Base-by-base conservation (phyloP, 139 green algal genomes). In the Chlorella sp. region DNA sequence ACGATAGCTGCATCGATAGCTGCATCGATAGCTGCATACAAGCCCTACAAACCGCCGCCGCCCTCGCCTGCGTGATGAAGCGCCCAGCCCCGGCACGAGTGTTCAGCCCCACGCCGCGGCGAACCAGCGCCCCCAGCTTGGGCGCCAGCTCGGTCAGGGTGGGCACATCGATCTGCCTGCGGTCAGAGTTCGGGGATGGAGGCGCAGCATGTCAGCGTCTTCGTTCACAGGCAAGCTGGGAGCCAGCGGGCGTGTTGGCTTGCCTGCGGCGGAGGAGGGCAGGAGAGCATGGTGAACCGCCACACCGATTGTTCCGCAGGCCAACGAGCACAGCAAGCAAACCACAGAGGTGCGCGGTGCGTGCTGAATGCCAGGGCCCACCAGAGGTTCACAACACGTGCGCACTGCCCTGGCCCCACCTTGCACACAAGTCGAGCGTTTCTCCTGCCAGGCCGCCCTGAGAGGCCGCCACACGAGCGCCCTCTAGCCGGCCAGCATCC, bases 21-120 rank as follows among this genome's bases (percentile, higher is more conserved):
- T n/a, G n/a, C n/a, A n/a, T n/a, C n/a, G n/a, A n/a, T n/a, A n/a
- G n/a, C n/a, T n/a, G n/a, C n/a, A n/a, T n/a, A n/a, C n/a, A n/a
- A n/a, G n/a, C n/a, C n/a, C n/a, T n/a, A n/a, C n/a, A n/a, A n/a
- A n/a, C n/a, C n/a, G n/a, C n/a, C n/a, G n/a, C 9, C 44, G 44
- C 13, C 51, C 51, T 60, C 21, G 51, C 80, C 56, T 82, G 44
- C 11, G 78, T 78, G 44, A 97, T 91, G 82, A 98, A 98, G 44
- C 91, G 88, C 0, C 93, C 96, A 4, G 94, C 88, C 60, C 95
- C 96, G 2, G 89, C 94, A 74, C 94, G 88, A 18, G 94, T 96
- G 86, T 93, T 95, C 4, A 96, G 84, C 1, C 94, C 94, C 71
- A 93, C 86, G 3, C 92, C 94, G 25, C 91, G 80, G 79, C 86